Base-by-base conservation (phyloP, 768 basidiomycete species). In the Chlorophyllum brunneum region DNA sequence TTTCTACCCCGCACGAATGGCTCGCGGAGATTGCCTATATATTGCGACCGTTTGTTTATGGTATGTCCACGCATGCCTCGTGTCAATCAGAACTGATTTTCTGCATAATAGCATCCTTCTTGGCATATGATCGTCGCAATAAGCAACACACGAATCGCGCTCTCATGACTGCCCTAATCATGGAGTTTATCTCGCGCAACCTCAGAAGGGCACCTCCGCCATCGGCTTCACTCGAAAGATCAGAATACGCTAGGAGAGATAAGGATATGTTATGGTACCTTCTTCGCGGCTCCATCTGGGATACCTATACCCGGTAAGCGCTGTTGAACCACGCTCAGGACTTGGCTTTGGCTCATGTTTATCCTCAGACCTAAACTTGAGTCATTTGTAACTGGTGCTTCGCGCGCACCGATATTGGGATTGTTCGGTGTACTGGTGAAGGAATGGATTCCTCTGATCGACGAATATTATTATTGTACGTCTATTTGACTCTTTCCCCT, bases 401-500 rank as follows among this genome's bases (percentile, higher is more conserved):
- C 80, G 2, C 71, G 71, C 51, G 75, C 74, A 39, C 89, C 89
- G 13, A 45, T 92, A 23, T 61, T 93, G 23, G 80, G 83, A n/a
- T 63, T 91, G 42, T 66, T 90, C 34, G 75, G 88, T 57, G 79
- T 83, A 22, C 69, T 93, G 53, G 64, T 90, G 53, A 84, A 81
- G 57, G 90, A 92, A 61, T 93, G 92, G 91, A 82, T 93, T 57
- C 92, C 90, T 16, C 70, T 93, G 64, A 88, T 93, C 55, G 83
- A 93, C 64, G 88, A 89, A 63, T 93, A 93, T 70, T 85, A 93
- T 72, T 93, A 93, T 75, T 93, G 91, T 91, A 62, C 55, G 91
- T 76, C 36, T 33, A 7, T 9, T n/a, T 48, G 29, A 23, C 22
- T 22, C 26, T 44, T 30, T 24, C n/a, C 10, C n/a, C n/a, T 50